Conservation (phyloP, 1,139 yeast genomes). For the Pneumocystis wakefieldiae region DNA sequence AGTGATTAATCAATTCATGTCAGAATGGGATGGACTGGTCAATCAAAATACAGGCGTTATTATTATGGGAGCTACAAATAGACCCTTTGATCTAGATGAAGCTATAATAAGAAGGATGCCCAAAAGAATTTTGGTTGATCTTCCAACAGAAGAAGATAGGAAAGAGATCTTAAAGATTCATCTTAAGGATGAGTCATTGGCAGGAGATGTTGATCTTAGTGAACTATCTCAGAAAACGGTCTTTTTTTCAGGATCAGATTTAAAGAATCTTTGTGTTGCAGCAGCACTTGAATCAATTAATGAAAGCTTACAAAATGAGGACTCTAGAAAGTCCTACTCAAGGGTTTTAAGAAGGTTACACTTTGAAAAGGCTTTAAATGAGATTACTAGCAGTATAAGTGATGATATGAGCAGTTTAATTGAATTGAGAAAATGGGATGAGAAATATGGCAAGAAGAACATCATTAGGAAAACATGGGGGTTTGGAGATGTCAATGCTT, state of each 20-base stretch:
- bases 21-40: slow-evolving; percentile 99
- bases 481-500: neutral
- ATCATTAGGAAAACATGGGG: neutral
- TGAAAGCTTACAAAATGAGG: slow-evolving; percentile 68
- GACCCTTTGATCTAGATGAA: slow-evolving; percentile 97
- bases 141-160: slow-evolving; percentile 89
- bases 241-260: slow-evolving; percentile 98
- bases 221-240: slow-evolving; percentile 81
- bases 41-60: slow-evolving; percentile 91
- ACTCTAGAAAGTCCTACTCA: neutral
- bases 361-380: slow-evolving; percentile 12
- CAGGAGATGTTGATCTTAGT: slow-evolving; percentile 75
- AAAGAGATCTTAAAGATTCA: slow-evolving; percentile 83
- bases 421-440: slow-evolving; percentile 14
- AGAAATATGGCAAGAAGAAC: slow-evolving; percentile 10
- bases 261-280: slow-evolving; percentile 87
- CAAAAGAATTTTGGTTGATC: slow-evolving; percentile 90
- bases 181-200: slow-evolving; percentile 90
- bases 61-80: slow-evolving; percentile 92
- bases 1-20: slow-evolving; percentile 86
- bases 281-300: slow-evolving; percentile 96
- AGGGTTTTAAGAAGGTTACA: slow-evolving; percentile 11
- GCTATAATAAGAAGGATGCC: slow-evolving; percentile 94
- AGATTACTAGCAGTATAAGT: slow-evolving; percentile 12
- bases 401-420: slow-evolving; percentile 13